Base-by-base conservation (phyloP, 768 basidiomycete species). In the Macrolepiota dolichaula region DNA sequence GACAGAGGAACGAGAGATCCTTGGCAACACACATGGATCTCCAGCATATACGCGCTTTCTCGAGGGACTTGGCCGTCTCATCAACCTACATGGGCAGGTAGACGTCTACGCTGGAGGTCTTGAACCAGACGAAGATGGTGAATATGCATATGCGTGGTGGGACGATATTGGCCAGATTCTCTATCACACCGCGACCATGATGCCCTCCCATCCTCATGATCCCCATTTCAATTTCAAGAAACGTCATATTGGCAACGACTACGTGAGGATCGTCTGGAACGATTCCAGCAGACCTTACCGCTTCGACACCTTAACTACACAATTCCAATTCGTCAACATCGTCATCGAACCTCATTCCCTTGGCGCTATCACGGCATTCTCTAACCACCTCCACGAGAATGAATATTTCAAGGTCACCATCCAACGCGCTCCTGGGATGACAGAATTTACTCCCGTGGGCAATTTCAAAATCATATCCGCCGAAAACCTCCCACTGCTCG, bases 101-200 rank as follows among this genome's bases (percentile, higher is more conserved):
- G 95, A 96, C 69, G 87, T 98, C 17, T 97, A 96, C 71, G 91
- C 91, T 2, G 97, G 96, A 7, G 93, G 94, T 3, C 81, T 98
- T 25, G 89, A 94, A 69, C 86, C 93, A 7, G 92, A 94, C 63
- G 85, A 91, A 67, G 95, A 99, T 68, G 97, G 97, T 13, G 91
- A 95, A 73, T 97, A 96, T 69, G 93, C 96, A 0, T 98, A 98
- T 70, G 94, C 96, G 0, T 99, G 96, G 96, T 97, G 96, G 93
- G 95, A 98, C 72, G 95, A 98, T 68, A 95, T 98, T 53, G 87
- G 91, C 3, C 96, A 98, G 70, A 86, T 97, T 63, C 81, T 98
- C 57, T 99, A 92, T 71, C 97, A 98, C 73, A 90, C 94, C 2
- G 92, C 96, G 9, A 98, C 97, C 1, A 88, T 99, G 79, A 98